phyloP scores from a whole-genome alignment of 768 basidiomycete genomes.

The Auriculariales sp. region DNA sequence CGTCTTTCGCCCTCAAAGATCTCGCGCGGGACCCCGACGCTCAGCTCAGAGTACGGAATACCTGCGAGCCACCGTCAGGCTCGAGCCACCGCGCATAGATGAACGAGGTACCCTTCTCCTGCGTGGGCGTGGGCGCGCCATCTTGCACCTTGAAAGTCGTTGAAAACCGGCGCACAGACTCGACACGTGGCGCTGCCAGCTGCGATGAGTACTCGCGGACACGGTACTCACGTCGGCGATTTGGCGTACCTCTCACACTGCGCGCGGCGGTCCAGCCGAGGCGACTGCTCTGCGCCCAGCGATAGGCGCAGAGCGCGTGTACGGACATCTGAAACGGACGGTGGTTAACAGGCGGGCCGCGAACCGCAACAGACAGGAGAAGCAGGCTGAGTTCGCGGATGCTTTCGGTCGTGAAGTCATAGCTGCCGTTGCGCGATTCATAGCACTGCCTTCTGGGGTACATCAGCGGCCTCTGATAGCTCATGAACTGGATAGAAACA shows the following conservation, averaged over 20 bases:
- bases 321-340: background rate
- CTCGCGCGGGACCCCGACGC: conserved; percentile 66
- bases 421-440: too few relatives aligned
- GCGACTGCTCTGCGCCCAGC: background rate
- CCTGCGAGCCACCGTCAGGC: conserved; percentile 16
- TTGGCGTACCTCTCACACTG: background rate
- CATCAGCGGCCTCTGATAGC: too few relatives aligned
- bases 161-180: background rate
- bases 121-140: background rate
- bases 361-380: too few relatives aligned
- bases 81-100: background rate
- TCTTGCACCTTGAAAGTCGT: background rate
- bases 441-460: too few relatives aligned
- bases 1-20: conserved; percentile 64
- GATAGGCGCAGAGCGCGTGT: background rate
- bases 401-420: too few relatives aligned
- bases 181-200: background rate
- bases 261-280: background rate
- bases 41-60: conserved; percentile 54
- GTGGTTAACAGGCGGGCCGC: too few relatives aligned
- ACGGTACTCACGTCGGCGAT: background rate
- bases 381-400: too few relatives aligned
- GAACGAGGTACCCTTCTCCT: background rate
- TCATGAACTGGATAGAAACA: too few relatives aligned
- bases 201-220: background rate